Percentiles rank a stretch among this genome's conserved stretches.
phyloP scores from a whole-genome alignment of 495 filamentous ascomycete species.

The Massariosphaeria phaeospora region DNA sequence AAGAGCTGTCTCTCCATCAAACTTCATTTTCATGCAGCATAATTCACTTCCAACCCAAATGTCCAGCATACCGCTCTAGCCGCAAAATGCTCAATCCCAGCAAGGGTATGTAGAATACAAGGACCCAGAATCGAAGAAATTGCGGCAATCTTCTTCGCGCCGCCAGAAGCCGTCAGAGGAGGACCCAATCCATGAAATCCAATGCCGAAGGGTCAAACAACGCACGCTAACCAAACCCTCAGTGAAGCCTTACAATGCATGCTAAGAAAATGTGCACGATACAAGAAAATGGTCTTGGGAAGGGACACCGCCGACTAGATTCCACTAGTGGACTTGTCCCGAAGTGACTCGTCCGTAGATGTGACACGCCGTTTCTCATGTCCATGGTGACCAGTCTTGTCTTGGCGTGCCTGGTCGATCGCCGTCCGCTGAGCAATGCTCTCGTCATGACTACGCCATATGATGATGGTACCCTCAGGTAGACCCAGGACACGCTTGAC shows the following conservation, averaged over 20 bases:
- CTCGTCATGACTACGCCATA: constrained; percentile 86
- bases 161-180: background rate
- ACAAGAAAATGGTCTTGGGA: background rate
- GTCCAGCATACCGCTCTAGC: background rate
- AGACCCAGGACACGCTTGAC: constrained; percentile 83
- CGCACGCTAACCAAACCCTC: constrained; percentile 25
- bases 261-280: constrained; percentile 17
- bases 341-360: constrained; percentile 29
- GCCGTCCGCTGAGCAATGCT: constrained; percentile 41
- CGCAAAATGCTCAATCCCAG: background rate
- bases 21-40: constrained; percentile 1
- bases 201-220: constrained; percentile 23
- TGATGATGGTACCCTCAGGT: constrained; percentile 80
- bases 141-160: constrained; percentile 3
- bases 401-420: constrained; percentile 40
- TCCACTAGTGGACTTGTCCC: constrained; percentile 26
- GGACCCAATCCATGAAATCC: constrained; percentile 16
- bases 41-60: background rate
- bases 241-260: constrained; percentile 32
- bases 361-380: constrained; percentile 36
- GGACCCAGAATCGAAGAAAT: constrained; percentile 4
- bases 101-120: constrained; percentile 16
- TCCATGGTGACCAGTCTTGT: constrained; percentile 33
- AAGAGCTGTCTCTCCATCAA: no score
- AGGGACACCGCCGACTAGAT: background rate